Percentiles rank a stretch among this genome's conserved stretches.
phyloP scores from a whole-genome alignment of 2,329 filamentous ascomycete species.

The Atkinsonella hypoxylon region DNA sequence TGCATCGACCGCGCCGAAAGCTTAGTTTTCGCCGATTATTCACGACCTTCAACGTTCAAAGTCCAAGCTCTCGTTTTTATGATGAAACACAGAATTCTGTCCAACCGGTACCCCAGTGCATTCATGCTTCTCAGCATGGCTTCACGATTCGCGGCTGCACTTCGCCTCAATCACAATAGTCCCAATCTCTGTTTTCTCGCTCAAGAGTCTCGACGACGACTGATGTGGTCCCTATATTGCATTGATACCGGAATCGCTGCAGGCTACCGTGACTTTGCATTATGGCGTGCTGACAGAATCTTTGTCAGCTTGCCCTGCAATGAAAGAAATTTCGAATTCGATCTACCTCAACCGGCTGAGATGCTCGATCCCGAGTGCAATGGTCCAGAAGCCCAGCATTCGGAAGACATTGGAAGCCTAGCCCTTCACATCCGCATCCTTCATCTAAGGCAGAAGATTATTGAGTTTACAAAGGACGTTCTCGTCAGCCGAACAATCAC shows the following conservation, averaged over 20 bases:
- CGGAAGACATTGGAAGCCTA: conserved; percentile 42
- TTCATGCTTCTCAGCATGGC: conserved; percentile 33
- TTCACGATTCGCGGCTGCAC: conserved; percentile 29
- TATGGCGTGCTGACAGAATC: conserved; percentile 29
- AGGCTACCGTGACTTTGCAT: conserved; percentile 32
- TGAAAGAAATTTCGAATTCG: conserved; percentile 40
- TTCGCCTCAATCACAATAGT: conserved; percentile 31
- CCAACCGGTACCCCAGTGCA: conserved; percentile 30
- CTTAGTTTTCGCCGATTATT: conserved; percentile 39
- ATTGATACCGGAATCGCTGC: conserved; percentile 30
- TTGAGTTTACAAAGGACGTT: conserved; percentile 38
- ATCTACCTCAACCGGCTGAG: conserved; percentile 42
- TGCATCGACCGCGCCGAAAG: conserved; percentile 44
- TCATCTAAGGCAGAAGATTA: conserved; percentile 40
- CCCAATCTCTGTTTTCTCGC: conserved; percentile 27
- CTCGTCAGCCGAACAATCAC: conserved; percentile 26
- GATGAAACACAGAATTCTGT: conserved; percentile 32
- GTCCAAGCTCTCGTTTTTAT: conserved; percentile 35
- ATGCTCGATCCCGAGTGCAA: conserved; percentile 33
- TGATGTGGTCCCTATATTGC: conserved; percentile 34
- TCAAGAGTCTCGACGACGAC: conserved; percentile 29
- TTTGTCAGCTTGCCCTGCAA: conserved; percentile 30
- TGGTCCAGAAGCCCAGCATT: conserved; percentile 26
- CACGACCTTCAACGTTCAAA: conserved; percentile 43
- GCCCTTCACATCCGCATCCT: conserved; percentile 45